phyloP scores from a whole-genome alignment of 2,329 filamentous ascomycete genomes.

The Colletotrichum camelliae region DNA sequence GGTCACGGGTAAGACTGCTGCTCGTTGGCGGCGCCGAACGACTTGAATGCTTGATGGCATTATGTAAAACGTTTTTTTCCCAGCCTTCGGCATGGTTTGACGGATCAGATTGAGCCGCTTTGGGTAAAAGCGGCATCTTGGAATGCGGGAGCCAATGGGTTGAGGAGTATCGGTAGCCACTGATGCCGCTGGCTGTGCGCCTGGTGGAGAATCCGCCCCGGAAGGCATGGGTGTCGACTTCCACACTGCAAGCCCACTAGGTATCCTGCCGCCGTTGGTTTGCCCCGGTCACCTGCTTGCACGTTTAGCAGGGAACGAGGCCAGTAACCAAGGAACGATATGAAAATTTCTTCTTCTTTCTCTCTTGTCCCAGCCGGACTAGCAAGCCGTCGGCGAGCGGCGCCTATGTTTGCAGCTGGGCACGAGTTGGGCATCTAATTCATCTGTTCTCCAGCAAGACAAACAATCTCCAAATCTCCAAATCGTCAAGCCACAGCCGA shows the following conservation, averaged over 20 bases:
- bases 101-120: background rate
- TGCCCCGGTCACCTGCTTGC: background rate
- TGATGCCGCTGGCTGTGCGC: background rate
- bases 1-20: background rate
- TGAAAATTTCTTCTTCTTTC: background rate
- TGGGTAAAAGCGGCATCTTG: background rate
- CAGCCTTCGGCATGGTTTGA: background rate
- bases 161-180: background rate
- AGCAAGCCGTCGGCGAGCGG: background rate
- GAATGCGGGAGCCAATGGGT: background rate
- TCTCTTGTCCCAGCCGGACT: background rate
- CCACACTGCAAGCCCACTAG: background rate
- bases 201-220: background rate
- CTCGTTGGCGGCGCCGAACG: background rate
- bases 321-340: background rate
- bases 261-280: background rate
- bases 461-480: background rate
- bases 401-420: background rate
- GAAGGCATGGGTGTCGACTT: background rate
- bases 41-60: background rate
- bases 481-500: background rate
- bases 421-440: background rate
- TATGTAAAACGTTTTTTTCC: background rate
- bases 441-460: background rate
- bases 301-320: background rate